Percentiles rank a stretch among this genome's conserved stretches.
These are phyloP conservation scores for Isoetes taiwanensis DNA, from an alignment of 75 land plant genomes.

Conservation along the genomic window DNA sequence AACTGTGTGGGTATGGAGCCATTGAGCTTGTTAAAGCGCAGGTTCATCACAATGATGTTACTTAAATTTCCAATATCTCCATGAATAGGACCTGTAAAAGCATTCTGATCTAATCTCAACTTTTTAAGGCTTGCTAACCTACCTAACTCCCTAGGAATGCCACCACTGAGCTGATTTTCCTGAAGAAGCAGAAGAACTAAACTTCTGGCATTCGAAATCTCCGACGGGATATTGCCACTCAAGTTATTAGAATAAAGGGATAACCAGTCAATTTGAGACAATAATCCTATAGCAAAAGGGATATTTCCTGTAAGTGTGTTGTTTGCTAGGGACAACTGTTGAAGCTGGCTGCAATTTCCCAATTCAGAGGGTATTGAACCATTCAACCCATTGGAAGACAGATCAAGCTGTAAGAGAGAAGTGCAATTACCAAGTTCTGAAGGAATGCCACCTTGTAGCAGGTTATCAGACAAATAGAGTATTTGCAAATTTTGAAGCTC, in stretches of 20 bases:
- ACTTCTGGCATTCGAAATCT: constrained; percentile 27
- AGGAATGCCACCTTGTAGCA: constrained; percentile 44
- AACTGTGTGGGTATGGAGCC: constrained; percentile 44
- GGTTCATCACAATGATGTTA: constrained; percentile 31
- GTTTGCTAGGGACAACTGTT: not conserved
- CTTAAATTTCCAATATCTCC: constrained; percentile 24
- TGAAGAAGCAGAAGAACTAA: constrained; percentile 55
- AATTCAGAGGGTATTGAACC: constrained; percentile 63
- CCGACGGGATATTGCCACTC: constrained; percentile 35
- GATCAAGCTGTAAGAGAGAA: constrained; percentile 36
- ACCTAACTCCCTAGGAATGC: constrained; percentile 43
- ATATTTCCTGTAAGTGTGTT: constrained; percentile 5
- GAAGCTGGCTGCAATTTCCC: constrained; percentile 15
- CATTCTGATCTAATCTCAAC: constrained; percentile 35
- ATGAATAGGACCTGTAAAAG: constrained; percentile 36
- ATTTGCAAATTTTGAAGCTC: constrained; percentile 25
- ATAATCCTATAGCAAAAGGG: constrained; percentile 17
- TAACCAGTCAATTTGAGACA: no score
- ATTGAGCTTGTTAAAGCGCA: constrained; percentile 33
- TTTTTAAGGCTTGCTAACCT: constrained; percentile 37
- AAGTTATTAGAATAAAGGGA: constrained; percentile 46
- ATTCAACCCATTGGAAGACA: constrained; percentile 45
- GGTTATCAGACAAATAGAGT: constrained; percentile 50
- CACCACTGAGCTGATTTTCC: constrained; percentile 32
- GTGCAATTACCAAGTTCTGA: constrained; percentile 26